Conservation (phyloP, 768 basidiomycete species). For the Boletus pseudo-olivaceus region DNA sequence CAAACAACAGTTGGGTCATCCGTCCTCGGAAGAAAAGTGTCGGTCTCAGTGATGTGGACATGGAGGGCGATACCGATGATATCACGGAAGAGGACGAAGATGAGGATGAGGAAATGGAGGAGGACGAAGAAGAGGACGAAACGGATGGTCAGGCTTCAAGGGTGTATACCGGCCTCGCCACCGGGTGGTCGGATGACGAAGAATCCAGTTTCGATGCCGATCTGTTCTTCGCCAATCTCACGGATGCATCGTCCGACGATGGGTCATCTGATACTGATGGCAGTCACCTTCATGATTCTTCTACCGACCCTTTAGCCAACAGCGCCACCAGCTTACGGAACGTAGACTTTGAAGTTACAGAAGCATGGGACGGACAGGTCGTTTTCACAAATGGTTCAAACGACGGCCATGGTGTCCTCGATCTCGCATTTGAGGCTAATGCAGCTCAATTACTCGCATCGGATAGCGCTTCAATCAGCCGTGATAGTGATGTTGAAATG, state of each 20-base stretch:
- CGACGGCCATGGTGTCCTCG: conserved; percentile 50
- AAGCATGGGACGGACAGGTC: conserved; percentile 74
- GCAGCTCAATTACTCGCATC: conserved; percentile 50
- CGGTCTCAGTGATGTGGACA: conserved; percentile 57
- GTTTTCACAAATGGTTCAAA: conserved; percentile 64
- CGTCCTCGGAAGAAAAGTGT: conserved; percentile 68
- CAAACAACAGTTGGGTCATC: conserved; percentile 63
- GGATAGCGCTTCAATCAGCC: conserved; percentile 45
- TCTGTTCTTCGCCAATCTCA: conserved; percentile 77
- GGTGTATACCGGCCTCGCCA: conserved; percentile 61
- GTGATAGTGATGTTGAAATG: conserved; percentile 52
- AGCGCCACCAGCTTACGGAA: conserved; percentile 36
- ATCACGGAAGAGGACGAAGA: conserved; percentile 60
- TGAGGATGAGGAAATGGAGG: conserved; percentile 37
- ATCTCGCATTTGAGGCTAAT: conserved; percentile 68
- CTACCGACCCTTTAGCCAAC: conserved; percentile 19
- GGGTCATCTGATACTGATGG: conserved; percentile 41
- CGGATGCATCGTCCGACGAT: conserved; percentile 46
- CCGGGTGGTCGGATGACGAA: conserved; percentile 76
- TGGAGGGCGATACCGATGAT: conserved; percentile 59
- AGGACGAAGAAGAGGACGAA: conserved; percentile 45
- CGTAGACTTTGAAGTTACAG: conserved; percentile 55
- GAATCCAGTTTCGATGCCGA: conserved; percentile 82
- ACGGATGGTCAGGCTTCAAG: conserved; percentile 40
- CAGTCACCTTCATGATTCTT: conserved; percentile 40